A percentile compares a stretch with the other conserved stretches of the same genome.
Conservation (phyloP, 495 filamentous ascomycete species). For the Penicillium taxi region DNA sequence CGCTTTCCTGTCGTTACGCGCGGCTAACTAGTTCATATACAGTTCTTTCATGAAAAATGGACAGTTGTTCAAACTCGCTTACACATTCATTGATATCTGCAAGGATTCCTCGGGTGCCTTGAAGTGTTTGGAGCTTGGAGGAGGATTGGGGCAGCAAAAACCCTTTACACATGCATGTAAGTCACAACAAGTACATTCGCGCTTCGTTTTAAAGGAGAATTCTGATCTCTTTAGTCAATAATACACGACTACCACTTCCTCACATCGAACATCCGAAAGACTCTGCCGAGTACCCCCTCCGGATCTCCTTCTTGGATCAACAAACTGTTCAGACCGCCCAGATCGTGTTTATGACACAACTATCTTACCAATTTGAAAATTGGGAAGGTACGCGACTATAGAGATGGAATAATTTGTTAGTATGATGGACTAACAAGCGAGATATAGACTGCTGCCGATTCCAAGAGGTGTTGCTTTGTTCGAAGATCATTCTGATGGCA, state of each 20-base stretch:
- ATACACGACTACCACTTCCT: slow-evolving; percentile 36
- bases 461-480: slow-evolving; percentile 37
- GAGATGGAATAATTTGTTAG: not conserved
- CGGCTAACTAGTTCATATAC: not conserved
- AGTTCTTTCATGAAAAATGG: slow-evolving; percentile 37
- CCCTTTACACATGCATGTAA: slow-evolving; percentile 38
- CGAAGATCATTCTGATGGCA: slow-evolving; percentile 35
- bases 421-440: slow-evolving; percentile 1
- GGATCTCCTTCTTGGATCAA: slow-evolving; percentile 39
- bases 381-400: slow-evolving; percentile 29
- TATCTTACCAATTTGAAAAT: slow-evolving; percentile 40
- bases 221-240: slow-evolving; percentile 22
- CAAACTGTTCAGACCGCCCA: slow-evolving; percentile 38
- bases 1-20: not conserved
- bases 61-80: slow-evolving; percentile 37
- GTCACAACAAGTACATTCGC: slow-evolving; percentile 4
- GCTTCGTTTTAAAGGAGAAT: not conserved
- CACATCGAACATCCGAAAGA: slow-evolving; percentile 40
- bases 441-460: slow-evolving; percentile 38
- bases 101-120: slow-evolving; percentile 34
- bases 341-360: slow-evolving; percentile 35
- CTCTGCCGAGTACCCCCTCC: slow-evolving; percentile 26
- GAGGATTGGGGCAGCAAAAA: slow-evolving; percentile 32
- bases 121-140: slow-evolving; percentile 35
- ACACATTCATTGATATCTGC: slow-evolving; percentile 36